Percentiles rank a stretch among this genome's conserved stretches.
These are phyloP conservation scores for Mycena belliarum DNA, from an alignment of 768 basidiomycete species.

Conservation along the genomic window DNA sequence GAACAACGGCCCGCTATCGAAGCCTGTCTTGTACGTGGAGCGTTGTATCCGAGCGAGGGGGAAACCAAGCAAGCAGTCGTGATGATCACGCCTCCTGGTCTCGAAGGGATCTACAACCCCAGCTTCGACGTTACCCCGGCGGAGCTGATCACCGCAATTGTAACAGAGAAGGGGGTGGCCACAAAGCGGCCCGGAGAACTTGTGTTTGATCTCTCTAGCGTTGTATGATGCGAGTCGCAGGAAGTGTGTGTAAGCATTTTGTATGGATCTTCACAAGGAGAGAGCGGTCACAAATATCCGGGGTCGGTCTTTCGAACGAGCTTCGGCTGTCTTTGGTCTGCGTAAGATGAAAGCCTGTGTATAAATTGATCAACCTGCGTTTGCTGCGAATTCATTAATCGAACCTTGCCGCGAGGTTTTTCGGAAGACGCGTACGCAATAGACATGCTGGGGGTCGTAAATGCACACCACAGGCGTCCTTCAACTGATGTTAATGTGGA, in stretches of 20 bases:
- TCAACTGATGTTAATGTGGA: neutral
- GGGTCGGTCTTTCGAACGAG: conserved; percentile 11
- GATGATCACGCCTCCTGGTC: conserved; percentile 73
- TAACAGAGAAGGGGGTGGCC: conserved; percentile 94
- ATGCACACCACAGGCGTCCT: conserved; percentile 83
- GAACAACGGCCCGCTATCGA: conserved; percentile 89
- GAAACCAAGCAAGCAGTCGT: conserved; percentile 71
- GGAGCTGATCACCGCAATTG: conserved; percentile 89
- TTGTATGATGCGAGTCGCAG: conserved; percentile 40
- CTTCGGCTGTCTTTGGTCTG: conserved; percentile 13
- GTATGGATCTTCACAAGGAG: neutral
- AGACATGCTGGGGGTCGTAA: conserved; percentile 83
- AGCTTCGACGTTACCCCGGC: conserved; percentile 97
- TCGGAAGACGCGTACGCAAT: conserved; percentile 65
- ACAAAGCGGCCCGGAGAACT: conserved; percentile 45
- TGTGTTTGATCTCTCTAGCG: conserved; percentile 44
- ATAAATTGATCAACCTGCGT: neutral
- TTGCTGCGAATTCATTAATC: neutral
- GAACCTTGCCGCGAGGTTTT: conserved; percentile 62
- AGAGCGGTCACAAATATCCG: conserved; percentile 19
- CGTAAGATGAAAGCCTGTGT: conserved; percentile 22
- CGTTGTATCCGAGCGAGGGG: conserved; percentile 59
- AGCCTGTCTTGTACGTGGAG: conserved; percentile 86
- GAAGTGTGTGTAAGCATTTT: neutral
- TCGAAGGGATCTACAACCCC: conserved; percentile 82